Evolutionary conservation across 1,139 yeast genomes (phyloP), one percentile per base, ranked within the genome.

Genomic region (Suhomyces ambrosiae): DNA sequence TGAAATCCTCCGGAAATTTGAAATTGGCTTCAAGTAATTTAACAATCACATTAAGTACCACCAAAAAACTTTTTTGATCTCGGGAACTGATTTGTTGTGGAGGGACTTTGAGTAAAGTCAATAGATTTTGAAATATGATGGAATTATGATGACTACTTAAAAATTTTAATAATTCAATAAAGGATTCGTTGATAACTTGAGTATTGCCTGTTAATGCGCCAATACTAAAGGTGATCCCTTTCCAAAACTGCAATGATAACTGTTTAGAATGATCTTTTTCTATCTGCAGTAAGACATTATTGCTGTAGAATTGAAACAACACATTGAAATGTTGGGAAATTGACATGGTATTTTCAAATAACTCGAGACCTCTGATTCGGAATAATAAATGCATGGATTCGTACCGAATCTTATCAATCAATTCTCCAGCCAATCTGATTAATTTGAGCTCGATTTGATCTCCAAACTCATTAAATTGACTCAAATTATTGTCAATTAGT

Each of bases 131-230:
- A 15, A 37, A 44, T 7, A 39, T 31, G 15, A 33, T 28, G 7
- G 26, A 28, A 7, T 29, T 33, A 5, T 31, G 19, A 3, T 24
- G 22, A 5, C n/a, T 35, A 18, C 57, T 51, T 16, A 68, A 56
- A 48, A 67, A 71, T 0, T 25, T 41, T 5, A 79, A 47, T 29
- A 82, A 65, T 3, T 72, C 58, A 14, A 58, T 60, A 16, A 80
- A 60, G 0, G 84, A 66, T 4, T 60, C 54, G 25, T 71, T 68
- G 4, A 81, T 65, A 11, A 78, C 67, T 2, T 58, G 49, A 33
- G 73, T 76, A 9, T 78, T 69, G 0, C 86, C 82, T 17, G 79
- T 74, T 8, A 69, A 47, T 0, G 88, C 83, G 3, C 89, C 94
- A 7, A 73, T 71, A n/a, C 82, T 71, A 43, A 73, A 71, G 0